Percentiles rank a stretch among this genome's conserved stretches.
Evolutionary conservation across 768 basidiomycete genomes (phyloP).

Genomic region (Cyclocybe aegerita): DNA sequence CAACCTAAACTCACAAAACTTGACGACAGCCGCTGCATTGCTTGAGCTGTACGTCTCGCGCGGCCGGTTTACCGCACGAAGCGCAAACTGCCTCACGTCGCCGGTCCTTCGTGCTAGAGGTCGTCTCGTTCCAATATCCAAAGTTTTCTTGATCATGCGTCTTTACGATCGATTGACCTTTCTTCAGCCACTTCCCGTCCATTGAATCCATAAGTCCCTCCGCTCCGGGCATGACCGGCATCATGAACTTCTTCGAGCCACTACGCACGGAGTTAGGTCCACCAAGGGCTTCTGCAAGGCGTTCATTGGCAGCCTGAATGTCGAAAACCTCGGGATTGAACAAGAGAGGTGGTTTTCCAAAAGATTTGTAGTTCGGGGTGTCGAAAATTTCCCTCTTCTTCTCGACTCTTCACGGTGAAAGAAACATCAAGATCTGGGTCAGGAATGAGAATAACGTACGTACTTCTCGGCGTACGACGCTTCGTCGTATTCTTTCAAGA

Average conservation of each 20-base stretch:
- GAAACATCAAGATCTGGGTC: background rate
- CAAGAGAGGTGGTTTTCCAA: constrained; percentile 21
- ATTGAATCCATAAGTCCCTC: constrained; percentile 5
- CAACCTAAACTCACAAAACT: constrained; percentile 16
- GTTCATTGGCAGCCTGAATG: constrained; percentile 16
- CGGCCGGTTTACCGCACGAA: constrained; percentile 27
- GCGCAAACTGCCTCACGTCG: constrained; percentile 23
- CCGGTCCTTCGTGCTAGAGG: constrained; percentile 21
- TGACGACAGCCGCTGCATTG: constrained; percentile 24
- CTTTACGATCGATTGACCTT: constrained; percentile 13
- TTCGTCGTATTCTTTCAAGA: constrained; percentile 20
- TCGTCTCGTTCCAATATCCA: constrained; percentile 26
- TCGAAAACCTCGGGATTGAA: constrained; percentile 24
- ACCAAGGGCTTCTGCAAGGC: constrained; percentile 21
- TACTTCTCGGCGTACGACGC: constrained; percentile 12
- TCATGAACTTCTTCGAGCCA: constrained; percentile 24
- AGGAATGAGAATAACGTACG: background rate
- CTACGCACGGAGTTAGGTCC: constrained; percentile 24
- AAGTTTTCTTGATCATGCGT: constrained; percentile 5
- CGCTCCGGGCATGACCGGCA: constrained; percentile 15
- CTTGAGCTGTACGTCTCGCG: constrained; percentile 19
- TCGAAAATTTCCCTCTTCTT: constrained; percentile 28
- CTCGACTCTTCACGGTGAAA: constrained; percentile 13
- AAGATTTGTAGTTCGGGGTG: constrained; percentile 26
- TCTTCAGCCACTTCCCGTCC: constrained; percentile 12